Percentiles rank a stretch among this genome's conserved stretches.
These are phyloP conservation scores for Penicillium nucicola DNA, from an alignment of 495 filamentous ascomycete species.

Conservation along the genomic window DNA sequence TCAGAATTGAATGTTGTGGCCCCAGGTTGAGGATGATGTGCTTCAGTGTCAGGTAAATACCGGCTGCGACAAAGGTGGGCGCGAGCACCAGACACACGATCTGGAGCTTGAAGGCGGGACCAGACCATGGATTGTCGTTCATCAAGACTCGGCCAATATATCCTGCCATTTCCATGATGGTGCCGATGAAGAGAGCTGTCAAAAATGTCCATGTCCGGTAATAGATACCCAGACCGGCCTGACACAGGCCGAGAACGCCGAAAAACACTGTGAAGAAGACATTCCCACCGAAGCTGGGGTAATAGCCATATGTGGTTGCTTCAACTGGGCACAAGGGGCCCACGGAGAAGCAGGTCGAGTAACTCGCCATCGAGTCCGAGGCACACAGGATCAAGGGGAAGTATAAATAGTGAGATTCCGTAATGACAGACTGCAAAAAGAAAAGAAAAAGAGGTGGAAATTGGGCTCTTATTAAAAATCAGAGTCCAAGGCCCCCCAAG, in stretches of 20 bases:
- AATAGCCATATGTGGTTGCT: slow-evolving; percentile 65
- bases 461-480: no score
- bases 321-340: slow-evolving; percentile 52
- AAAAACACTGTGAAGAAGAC: slow-evolving; percentile 58
- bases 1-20: slow-evolving; percentile 51
- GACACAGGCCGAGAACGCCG: slow-evolving; percentile 43
- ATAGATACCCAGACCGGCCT: slow-evolving; percentile 50
- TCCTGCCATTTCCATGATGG: slow-evolving; percentile 47
- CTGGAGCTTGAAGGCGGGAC: slow-evolving; percentile 59
- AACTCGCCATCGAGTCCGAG: slow-evolving; percentile 20
- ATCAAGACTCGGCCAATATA: slow-evolving; percentile 61
- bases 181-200: slow-evolving; percentile 48
- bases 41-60: slow-evolving; percentile 67
- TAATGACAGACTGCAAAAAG: not conserved
- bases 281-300: slow-evolving; percentile 60
- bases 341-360: slow-evolving; percentile 45
- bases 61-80: slow-evolving; percentile 62
- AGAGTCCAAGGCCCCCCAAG: not conserved
- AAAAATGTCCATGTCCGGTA: slow-evolving; percentile 62
- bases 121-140: slow-evolving; percentile 58
- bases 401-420: not conserved
- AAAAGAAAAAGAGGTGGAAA: not conserved
- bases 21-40: slow-evolving; percentile 57
- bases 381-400: not conserved
- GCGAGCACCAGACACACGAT: slow-evolving; percentile 65